These are phyloP conservation scores for Tieghemiomyces parasiticus DNA, from an alignment of 192 early-diverging fungal genomes.

Conservation along the genomic window DNA sequence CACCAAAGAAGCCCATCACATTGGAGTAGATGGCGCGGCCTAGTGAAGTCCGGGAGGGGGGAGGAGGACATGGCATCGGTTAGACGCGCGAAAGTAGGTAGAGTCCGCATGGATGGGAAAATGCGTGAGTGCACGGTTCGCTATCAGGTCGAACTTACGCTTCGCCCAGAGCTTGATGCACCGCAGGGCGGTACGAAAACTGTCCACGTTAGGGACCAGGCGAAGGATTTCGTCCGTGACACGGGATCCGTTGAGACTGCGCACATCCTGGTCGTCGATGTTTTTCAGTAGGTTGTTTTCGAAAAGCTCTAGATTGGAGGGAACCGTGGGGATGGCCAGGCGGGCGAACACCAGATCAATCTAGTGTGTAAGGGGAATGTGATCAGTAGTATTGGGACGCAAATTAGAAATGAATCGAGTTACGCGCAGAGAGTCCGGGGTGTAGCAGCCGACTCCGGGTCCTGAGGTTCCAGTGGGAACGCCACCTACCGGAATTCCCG, in stretches of 20 bases:
- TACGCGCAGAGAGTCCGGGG: too few species aligned
- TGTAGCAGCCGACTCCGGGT: too few species aligned
- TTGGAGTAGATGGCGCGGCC: conserved; percentile 85
- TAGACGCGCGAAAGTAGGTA: too few species aligned
- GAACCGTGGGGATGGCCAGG: conserved; percentile 54
- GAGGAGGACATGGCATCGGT: too few species aligned
- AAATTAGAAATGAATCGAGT: too few species aligned
- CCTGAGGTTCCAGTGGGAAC: too few species aligned
- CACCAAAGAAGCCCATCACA: conserved; percentile 95
- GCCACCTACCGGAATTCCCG: conserved; percentile 40
- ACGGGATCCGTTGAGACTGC: conserved; percentile 89
- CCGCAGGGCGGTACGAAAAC: conserved; percentile 79
- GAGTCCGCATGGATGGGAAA: too few species aligned
- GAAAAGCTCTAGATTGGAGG: conserved; percentile 69
- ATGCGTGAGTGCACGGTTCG: too few species aligned
- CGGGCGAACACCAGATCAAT: conserved; percentile 92
- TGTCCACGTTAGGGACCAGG: conserved; percentile 78
- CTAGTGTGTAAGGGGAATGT: too few species aligned
- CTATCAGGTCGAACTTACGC: conserved; percentile 19
- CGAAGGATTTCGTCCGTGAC: conserved; percentile 94
- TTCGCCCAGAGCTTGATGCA: conserved; percentile 98
- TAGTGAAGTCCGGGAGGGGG: conserved; percentile 4
- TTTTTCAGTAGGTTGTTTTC: conserved; percentile 76
- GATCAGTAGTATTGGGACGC: too few species aligned
- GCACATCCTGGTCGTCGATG: conserved; percentile 75